Base-by-base conservation (phyloP, 345 rosid genomes). In the Chamaenerion angustifolium region DNA sequence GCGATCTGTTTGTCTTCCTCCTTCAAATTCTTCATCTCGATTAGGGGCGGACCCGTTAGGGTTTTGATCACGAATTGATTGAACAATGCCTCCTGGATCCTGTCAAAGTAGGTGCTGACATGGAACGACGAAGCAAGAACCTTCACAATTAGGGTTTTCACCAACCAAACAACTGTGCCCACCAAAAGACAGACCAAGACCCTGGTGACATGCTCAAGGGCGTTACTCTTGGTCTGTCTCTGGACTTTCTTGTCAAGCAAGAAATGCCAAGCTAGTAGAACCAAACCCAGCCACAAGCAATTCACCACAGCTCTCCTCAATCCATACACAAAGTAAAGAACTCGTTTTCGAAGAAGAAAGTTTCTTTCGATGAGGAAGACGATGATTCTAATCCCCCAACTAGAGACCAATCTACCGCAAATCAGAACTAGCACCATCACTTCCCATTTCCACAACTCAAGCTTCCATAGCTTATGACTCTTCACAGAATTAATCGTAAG, bases 61-160 rank as follows among this genome's bases (percentile, higher is more conserved):
- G 81, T 68, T 70, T 75, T 81, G 16, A 82, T 82, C 48, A 79
- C 86, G 8, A 61, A 82, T 58, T 82, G 92, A 37, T 68, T 79
- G 52, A 76, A 82, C 60, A 82, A 48, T 11, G 92, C 67, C 47
- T 82, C 92, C 50, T 77, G 86, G 55, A 82, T 82, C 62, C 92
- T 71, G 51, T 82, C 90, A 8, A 82, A 82, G 50, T 79, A 82
- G 18, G 86, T 77, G 14, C 83, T 82, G 40, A 82, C 79, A 44
- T 82, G 90, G 45, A 82, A 82, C 4, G 76, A 76, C 0, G 81
- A 79, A 18, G 90, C 90, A 45, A 82, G 77, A 25, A 79, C 86
- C 27, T 82, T 82, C 0, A 82, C 86, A 57, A 82, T 49, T 1
- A 83, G 25, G 7, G 84, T 83, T 65, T 83, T 83, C 10, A 78